Evolutionary conservation across 2,329 filamentous ascomycete genomes (phyloP), one percentile per base, ranked within the genome.

Genomic region (Colletotrichum costaricense): DNA sequence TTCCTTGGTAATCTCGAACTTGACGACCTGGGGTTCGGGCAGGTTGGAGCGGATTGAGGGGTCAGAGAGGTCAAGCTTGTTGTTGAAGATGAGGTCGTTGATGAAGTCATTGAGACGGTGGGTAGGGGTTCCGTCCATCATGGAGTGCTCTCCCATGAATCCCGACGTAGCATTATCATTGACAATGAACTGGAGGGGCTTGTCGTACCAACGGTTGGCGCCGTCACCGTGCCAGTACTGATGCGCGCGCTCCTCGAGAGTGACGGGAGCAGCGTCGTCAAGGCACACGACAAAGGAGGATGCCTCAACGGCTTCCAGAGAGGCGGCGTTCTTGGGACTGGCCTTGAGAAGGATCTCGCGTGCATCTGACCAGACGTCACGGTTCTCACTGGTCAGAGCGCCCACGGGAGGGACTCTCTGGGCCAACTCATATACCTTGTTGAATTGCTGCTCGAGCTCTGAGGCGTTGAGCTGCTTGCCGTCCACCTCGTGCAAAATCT

Each of bases 91-190:
- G 80, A 94, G 90, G 81, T 94, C 92, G 86, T 96, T 97, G 81
- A 97, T 90, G 80, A 95, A 97, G 88, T 99, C 97, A 83, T 98
- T 99, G 19, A 99, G 89, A 57, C 97, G 93, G 85, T 98, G 97
- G 2, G 97, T 99, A 1, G 97, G 95, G 7, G 97, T 99, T 76
- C 97, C 97, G 82, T 99, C 97, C 97, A 99, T 99, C 97, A 99
- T 98, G 79, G 94, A 97, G 89, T 99, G 97, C 86, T 99, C 97
- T 80, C 97, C 97, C 89, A 95, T 96, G 89, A 99, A 99, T 74
- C 97, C 97, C 2, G 97, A 94, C 8, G 97, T 97, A 78, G 97
- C 97, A 82, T 99, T 99, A 82, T 99, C 95, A 84, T 98, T 98
- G 86, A 99, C 83, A 82, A 99, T 97, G 86, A 99, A 98, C 85